Evolutionary conservation across 129 eudicot genomes (phyloP).

Genomic region (Tanacetum coccineum): DNA sequence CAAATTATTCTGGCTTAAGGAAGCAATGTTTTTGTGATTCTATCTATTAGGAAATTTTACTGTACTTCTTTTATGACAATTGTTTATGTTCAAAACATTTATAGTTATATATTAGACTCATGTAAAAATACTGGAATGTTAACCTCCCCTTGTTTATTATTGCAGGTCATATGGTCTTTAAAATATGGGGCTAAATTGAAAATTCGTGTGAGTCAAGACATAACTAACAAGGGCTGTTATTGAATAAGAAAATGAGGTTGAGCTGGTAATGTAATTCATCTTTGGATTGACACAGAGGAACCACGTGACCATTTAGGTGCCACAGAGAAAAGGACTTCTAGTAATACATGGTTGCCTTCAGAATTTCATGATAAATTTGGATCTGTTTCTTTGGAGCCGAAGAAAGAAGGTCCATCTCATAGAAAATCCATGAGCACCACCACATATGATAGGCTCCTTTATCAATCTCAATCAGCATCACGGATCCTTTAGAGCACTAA

Average conservation of each 20-base stretch:
- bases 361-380: slow-evolving; percentile 64
- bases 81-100: no score
- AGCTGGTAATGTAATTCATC: no score
- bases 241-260: no score
- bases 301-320: slow-evolving; percentile 53
- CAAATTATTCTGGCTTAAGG: neutral
- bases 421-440: slow-evolving; percentile 42
- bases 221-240: no score
- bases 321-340: slow-evolving; percentile 57
- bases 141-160: no score
- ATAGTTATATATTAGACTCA: no score
- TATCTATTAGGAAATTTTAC: slow-evolving; percentile 4
- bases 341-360: slow-evolving; percentile 69
- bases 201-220: neutral
- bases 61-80: neutral
- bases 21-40: neutral
- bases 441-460: slow-evolving; percentile 42
- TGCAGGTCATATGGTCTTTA: no score
- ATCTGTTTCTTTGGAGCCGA: slow-evolving; percentile 67
- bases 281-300: slow-evolving; percentile 32
- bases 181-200: no score
- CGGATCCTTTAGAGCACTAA: slow-evolving; percentile 86
- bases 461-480: slow-evolving; percentile 58
- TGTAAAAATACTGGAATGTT: neutral
- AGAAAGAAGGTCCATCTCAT: slow-evolving; percentile 38